Conservation (phyloP, 2,329 filamentous ascomycete genomes). For the Penicillium decumbens region DNA sequence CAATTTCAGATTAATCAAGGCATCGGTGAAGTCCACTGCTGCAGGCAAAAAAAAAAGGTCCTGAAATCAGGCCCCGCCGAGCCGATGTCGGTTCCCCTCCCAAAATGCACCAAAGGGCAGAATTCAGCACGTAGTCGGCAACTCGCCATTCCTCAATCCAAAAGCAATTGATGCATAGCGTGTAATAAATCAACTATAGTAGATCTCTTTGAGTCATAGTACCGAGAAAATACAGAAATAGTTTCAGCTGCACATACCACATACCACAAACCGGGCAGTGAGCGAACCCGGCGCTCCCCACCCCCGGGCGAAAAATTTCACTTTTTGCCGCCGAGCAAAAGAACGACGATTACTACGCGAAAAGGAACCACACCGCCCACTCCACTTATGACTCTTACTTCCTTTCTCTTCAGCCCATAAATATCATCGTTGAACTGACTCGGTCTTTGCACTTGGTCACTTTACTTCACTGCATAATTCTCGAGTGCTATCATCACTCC, state of each 20-base stretch:
- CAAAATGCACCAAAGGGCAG: neutral
- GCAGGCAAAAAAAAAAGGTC: neutral
- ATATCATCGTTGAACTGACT: conserved; percentile 17
- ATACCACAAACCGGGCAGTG: neutral
- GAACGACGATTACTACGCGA: conserved; percentile 19
- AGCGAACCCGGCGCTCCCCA: conserved; percentile 13
- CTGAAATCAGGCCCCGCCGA: neutral
- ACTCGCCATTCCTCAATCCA: neutral
- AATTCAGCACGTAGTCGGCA: neutral
- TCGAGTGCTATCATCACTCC: conserved; percentile 3
- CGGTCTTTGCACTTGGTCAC: neutral
- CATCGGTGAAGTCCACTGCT: conserved; percentile 4
- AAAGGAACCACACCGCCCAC: conserved; percentile 28
- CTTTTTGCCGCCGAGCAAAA: conserved; percentile 26
- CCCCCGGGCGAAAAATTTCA: conserved; percentile 20
- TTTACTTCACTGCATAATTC: conserved; percentile 4
- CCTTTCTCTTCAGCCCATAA: conserved; percentile 21
- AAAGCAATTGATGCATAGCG: neutral
- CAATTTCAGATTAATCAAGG: neutral
- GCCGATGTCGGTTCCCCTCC: conserved; percentile 11
- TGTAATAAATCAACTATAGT: neutral
- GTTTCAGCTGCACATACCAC: neutral
- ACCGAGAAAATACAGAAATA: neutral
- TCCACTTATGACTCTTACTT: conserved; percentile 32
- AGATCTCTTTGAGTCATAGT: neutral